Evolutionary conservation across 768 basidiomycete species (phyloP).

Genomic region (Boletus vinaceobasis): DNA sequence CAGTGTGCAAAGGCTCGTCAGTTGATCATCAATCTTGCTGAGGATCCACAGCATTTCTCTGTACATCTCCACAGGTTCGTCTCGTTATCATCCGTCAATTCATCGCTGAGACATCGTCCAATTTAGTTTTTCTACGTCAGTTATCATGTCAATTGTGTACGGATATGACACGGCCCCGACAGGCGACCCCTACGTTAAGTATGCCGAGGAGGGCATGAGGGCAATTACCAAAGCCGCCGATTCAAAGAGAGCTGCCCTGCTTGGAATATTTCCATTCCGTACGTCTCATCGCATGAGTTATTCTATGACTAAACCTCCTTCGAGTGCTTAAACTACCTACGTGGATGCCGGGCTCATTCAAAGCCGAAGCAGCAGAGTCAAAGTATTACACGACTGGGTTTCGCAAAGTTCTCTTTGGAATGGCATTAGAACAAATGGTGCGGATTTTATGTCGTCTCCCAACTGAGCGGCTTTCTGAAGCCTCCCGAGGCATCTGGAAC

Average conservation of each 20-base stretch:
- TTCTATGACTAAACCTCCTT: background rate
- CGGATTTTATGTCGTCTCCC: background rate
- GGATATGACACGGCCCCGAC: slow-evolving; percentile 19
- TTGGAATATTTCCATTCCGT: slow-evolving; percentile 28
- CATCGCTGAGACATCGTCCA: background rate
- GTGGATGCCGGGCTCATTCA: slow-evolving; percentile 26
- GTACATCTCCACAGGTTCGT: slow-evolving; percentile 27
- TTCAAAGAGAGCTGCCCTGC: slow-evolving; percentile 20
- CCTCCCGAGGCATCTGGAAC: slow-evolving; percentile 14
- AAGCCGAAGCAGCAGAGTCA: slow-evolving; percentile 16
- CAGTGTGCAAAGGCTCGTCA: slow-evolving; percentile 33
- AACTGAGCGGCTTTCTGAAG: background rate
- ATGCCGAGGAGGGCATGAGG: slow-evolving; percentile 15
- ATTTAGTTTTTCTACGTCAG: slow-evolving; percentile 26
- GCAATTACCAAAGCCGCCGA: slow-evolving; percentile 15
- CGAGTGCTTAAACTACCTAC: slow-evolving; percentile 23
- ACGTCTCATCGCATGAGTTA: slow-evolving; percentile 1
- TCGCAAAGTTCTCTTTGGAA: slow-evolving; percentile 18
- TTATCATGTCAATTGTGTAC: slow-evolving; percentile 28
- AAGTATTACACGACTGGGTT: slow-evolving; percentile 18
- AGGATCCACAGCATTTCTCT: slow-evolving; percentile 24
- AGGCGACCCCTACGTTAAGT: slow-evolving; percentile 22
- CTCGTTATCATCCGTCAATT: background rate
- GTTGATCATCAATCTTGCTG: slow-evolving; percentile 31
- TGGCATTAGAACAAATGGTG: slow-evolving; percentile 25